These are phyloP conservation scores for Euphorbia tirucalli DNA, from an alignment of 345 rosid species.

Conservation along the genomic window DNA sequence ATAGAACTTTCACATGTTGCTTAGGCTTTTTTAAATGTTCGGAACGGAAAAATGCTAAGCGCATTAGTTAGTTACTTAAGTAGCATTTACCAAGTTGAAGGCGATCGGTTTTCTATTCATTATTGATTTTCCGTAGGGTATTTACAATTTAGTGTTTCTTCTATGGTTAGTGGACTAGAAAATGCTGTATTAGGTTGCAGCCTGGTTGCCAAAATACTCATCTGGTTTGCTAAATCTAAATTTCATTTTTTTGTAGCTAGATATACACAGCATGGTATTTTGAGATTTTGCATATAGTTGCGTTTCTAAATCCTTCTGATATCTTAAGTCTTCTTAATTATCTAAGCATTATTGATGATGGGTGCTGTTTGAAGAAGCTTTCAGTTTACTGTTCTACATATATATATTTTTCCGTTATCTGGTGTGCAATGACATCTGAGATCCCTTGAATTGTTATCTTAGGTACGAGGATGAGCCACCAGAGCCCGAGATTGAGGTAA, in stretches of 20 bases:
- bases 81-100: not conserved
- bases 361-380: not conserved
- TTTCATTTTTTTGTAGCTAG: not conserved
- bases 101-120: not conserved
- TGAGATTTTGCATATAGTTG: not conserved
- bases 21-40: not conserved
- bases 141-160: not conserved
- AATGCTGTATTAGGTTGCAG: not conserved
- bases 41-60: not conserved
- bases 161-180: not conserved
- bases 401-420: not conserved
- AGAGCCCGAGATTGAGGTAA: slow-evolving; percentile 84
- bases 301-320: not conserved
- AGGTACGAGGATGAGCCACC: slow-evolving; percentile 88
- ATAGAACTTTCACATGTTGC: not conserved
- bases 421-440: not conserved
- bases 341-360: not conserved
- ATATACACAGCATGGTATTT: not conserved
- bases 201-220: not conserved
- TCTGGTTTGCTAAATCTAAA: too few relatives aligned
- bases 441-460: not conserved
- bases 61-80: not conserved
- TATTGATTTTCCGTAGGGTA: not conserved
- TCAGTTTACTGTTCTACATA: not conserved
- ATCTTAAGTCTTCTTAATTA: too few relatives aligned